phyloP scores from a whole-genome alignment of 495 filamentous ascomycete species.

The Penicillium goetzii region DNA sequence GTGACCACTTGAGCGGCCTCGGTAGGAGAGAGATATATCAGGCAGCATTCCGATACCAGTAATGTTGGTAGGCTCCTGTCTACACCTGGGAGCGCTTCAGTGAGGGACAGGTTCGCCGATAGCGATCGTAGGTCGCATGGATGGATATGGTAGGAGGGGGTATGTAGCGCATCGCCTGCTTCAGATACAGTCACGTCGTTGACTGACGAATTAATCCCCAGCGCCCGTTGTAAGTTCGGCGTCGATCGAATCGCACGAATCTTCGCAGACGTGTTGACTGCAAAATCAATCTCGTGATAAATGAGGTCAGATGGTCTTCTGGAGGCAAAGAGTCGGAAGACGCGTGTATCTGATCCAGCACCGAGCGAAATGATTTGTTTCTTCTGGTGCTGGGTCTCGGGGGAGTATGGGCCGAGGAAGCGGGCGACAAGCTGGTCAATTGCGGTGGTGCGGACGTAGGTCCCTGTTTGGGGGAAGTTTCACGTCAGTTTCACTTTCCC shows the following conservation, averaged over 20 bases:
- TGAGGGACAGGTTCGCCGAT: constrained; percentile 24
- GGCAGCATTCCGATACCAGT: constrained; percentile 89
- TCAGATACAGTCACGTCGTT: constrained; percentile 41
- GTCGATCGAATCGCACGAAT: constrained; percentile 53
- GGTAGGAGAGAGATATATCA: constrained; percentile 76
- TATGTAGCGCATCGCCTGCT: constrained; percentile 46
- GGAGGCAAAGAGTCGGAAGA: constrained; percentile 66
- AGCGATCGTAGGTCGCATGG: constrained; percentile 79
- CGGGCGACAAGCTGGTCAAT: constrained; percentile 76
- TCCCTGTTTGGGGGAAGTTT: constrained; percentile 57
- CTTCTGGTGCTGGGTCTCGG: constrained; percentile 23
- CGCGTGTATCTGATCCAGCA: constrained; percentile 90
- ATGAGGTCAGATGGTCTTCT: constrained; percentile 46
- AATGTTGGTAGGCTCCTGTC: constrained; percentile 72
- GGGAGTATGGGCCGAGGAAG: constrained; percentile 59
- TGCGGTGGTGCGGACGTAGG: constrained; percentile 88
- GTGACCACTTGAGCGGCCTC: constrained; percentile 66
- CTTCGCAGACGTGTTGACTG: constrained; percentile 70
- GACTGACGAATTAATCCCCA: constrained; percentile 31
- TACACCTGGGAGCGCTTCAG: constrained; percentile 37
- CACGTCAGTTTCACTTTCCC: constrained; percentile 9
- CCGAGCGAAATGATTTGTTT: constrained; percentile 94
- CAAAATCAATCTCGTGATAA: constrained; percentile 95
- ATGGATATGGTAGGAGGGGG: constrained; percentile 70
- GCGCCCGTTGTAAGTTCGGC: constrained; percentile 38